Evolutionary conservation across 2,329 filamentous ascomycete genomes (phyloP), one percentile per base, ranked within the genome.

Genomic region (Neospermospora avenae): DNA sequence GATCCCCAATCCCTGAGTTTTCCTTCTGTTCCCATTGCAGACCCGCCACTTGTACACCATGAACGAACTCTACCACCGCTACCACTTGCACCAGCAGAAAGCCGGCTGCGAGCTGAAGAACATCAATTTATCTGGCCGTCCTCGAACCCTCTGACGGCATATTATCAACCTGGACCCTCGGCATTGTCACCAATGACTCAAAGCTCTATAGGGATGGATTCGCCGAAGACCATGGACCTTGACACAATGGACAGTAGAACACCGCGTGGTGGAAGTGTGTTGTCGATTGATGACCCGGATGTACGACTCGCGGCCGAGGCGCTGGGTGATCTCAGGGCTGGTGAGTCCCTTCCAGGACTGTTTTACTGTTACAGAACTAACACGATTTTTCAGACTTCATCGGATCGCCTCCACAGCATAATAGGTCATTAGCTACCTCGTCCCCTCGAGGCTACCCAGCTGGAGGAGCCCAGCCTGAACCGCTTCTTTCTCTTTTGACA

Each of bases 401-500:
- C 51, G 86, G 86, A 56, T 88, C 86, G 16, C 85, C 87, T 76
- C 55, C 77, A 77, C 44, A 73, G 67, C 39, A 68, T 28, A 49
- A 65, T 46, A 58, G 58, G 28, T 61, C 65, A 14, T n/a, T 67
- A 10, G 59, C 69, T n/a, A 49, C 64, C 3, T 71, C 72, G 6
- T 74, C 77, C 57, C 76, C 75, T 62, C 71, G 70, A 65, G 72
- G 74, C 55, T 69, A 73, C 64, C 49, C 64, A 31, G 42, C 52
- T 53, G 51, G 57, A 22, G 57, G 59, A 39, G 61, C 63, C 39
- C 67, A 88, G 42, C 81, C 85, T 5, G 92, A 97, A 74, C 95
- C 93, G 0, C 80, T 97, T 5, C 79, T 98, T 3, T 90, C 91
- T 4, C 84, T 98, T 1, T 83, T 98, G 22, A 96, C 92, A 0